Base-by-base conservation (phyloP, 768 basidiomycete species). In the Boletus insuetus region DNA sequence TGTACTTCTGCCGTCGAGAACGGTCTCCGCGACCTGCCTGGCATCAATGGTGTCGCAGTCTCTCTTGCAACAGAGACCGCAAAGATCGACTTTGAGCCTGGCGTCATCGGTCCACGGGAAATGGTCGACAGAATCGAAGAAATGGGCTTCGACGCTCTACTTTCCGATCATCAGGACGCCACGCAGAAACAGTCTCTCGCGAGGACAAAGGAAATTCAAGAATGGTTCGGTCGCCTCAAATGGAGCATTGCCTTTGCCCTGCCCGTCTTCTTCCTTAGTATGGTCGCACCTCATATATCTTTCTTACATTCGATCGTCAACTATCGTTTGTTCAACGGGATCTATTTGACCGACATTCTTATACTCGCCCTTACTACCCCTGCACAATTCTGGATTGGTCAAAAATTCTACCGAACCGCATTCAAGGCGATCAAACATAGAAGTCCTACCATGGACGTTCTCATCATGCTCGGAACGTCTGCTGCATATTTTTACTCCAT, bases 361-460 rank as follows among this genome's bases (percentile, higher is more conserved):
- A 78, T 85, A 54, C 74, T 93, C 40, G 45, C 81, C 24, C 78
- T 98, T 51, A 94, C 94, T 10, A 88, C 95, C 3, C 95, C 95
- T 7, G 86, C 92, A 3, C 97, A 98, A 67, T 91, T 94, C 64
- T 96, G 90, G 85, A 78, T 98, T 38, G 97, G 94, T 3, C 75
- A 74, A 51, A 86, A 85, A 60, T 98, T 98, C 73, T 96, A 97
- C 71, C 79, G 79, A 41, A 90, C 85, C 58, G 94, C 97, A 9
- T 97, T 82, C 78, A 96, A 95, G 72, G 85, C 94, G 6, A 75
- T 98, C 49, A 90, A 84, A 68, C 97, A 99, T 71, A 81, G 84
- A 29, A 81, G 84, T 10, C 91, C 94, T 8, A 99, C 96, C 2
- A 99, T 99, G 96, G 97, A 99, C 69, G 94, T 98, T 39, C 89